Evolutionary conservation across 75 land plant species (phyloP), one percentile per base, ranked within the genome.

Genomic region (Chamaecyparis obtusa): DNA sequence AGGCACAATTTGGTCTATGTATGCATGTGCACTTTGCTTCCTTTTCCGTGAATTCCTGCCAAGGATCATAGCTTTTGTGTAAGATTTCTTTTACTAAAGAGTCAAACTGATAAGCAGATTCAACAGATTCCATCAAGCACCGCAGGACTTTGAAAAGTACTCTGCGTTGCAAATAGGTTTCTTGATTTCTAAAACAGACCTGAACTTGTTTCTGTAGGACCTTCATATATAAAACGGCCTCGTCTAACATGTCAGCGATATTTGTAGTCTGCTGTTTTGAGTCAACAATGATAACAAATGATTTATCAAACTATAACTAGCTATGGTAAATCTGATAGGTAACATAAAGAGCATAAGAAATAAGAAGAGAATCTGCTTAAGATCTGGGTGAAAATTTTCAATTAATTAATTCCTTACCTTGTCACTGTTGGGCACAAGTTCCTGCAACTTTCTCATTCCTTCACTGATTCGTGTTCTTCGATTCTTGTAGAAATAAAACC

Each of bases 371-470:
- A 13, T 51, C 16, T 51, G 55, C 55, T 51, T 14, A 51, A 51
- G 13, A 13, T 11, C 54, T 14, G 55, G 16, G 16, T 51, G 55
- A 14, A 51, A 14, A 13, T 11, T 14, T 13, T 51, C 16, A 51
- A 51, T 49, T 9, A 49, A 49, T 55, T 16, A n/a, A 21, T 19
- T 51, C 11, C 79, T 48, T 91, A 89, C 96, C 93, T 93, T 95
- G 89, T 96, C 96, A 93, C 95, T 92, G 90, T 96, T 96, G 15
- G 97, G 97, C 49, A 96, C 97, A 56, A 96, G 95, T 46, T 96
- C 97, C 84, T 95, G 97, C 84, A 97, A 88, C 86, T 94, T 97
- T 89, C 93, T 93, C 83, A 97, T 88, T 83, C 94, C 91, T 84
- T 95, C 99, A 86, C 99, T 97, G 67, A 97, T 97, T 75, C 94